These are phyloP conservation scores for Raphanus hybrid DNA, from an alignment of 441 rosid species.

Conservation along the genomic window DNA sequence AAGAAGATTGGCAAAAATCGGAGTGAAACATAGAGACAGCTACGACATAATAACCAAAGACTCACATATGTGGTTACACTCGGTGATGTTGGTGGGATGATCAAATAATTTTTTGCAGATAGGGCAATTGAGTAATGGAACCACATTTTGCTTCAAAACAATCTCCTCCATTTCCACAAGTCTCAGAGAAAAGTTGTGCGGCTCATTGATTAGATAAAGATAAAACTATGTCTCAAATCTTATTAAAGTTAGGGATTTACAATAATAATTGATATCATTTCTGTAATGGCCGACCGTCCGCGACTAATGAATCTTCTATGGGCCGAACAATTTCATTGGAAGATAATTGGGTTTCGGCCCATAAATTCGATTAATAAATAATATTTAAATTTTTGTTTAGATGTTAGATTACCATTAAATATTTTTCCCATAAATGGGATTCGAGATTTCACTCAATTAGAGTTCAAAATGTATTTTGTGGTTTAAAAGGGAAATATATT, in stretches of 20 bases:
- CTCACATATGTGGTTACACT: conserved; percentile 3
- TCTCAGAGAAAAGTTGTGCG: neutral
- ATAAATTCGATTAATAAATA: neutral
- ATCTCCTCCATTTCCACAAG: neutral
- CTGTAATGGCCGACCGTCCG: too few species aligned
- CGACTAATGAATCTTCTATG: too few species aligned
- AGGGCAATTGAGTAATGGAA: neutral
- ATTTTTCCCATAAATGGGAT: neutral
- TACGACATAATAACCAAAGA: neutral
- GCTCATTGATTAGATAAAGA: neutral
- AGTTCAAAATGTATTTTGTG: neutral
- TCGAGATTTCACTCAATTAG: neutral
- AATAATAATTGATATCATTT: neutral
- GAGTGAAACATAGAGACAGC: neutral
- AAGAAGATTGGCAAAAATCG: neutral
- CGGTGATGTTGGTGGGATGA: neutral
- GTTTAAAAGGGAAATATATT: neutral
- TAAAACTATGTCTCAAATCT: neutral
- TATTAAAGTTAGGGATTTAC: neutral
- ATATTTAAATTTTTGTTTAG: neutral
- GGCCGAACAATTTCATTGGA: neutral
- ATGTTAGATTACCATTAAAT: neutral
- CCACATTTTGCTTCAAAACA: neutral
- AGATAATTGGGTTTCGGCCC: neutral
- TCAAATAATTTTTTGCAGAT: neutral